These are phyloP conservation scores for Gracilariopsis chorda DNA, from an alignment of 23 red algal species.

Conservation along the genomic window DNA sequence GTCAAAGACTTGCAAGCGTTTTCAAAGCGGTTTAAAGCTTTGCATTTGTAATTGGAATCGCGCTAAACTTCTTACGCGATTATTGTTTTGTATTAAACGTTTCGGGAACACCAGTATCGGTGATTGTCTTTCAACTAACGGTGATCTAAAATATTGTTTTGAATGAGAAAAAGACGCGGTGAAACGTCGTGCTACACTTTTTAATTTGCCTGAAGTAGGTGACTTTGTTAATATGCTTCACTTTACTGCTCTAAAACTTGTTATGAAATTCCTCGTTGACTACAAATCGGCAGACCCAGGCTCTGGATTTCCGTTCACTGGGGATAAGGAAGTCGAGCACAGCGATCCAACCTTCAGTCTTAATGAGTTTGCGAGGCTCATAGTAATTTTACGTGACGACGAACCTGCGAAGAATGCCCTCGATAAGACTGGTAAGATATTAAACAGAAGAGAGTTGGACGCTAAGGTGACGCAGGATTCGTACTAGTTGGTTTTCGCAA, in stretches of 20 bases:
- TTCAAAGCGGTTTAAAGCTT: background rate
- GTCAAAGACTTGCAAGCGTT: background rate
- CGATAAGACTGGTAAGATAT: background rate
- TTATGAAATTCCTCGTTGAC: background rate
- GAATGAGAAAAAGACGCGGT: background rate
- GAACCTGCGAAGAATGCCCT: background rate
- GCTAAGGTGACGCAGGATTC: background rate
- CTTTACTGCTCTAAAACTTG: background rate
- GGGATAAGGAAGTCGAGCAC: background rate
- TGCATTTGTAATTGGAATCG: background rate
- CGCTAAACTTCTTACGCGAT: background rate
- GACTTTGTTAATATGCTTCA: background rate
- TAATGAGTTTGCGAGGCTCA: background rate
- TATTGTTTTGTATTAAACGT: background rate
- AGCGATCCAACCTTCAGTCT: background rate
- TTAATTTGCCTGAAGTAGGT: background rate
- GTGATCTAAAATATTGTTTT: background rate
- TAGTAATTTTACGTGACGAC: background rate
- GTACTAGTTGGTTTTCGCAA: background rate
- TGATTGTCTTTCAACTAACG: background rate
- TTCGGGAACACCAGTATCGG: background rate
- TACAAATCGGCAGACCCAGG: background rate
- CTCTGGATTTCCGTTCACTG: background rate
- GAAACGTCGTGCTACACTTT: background rate
- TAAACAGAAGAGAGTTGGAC: background rate